Evolutionary conservation across 2,329 filamentous ascomycete genomes (phyloP), one percentile per base, ranked within the genome.

Genomic region (Seiridium cupressi): DNA sequence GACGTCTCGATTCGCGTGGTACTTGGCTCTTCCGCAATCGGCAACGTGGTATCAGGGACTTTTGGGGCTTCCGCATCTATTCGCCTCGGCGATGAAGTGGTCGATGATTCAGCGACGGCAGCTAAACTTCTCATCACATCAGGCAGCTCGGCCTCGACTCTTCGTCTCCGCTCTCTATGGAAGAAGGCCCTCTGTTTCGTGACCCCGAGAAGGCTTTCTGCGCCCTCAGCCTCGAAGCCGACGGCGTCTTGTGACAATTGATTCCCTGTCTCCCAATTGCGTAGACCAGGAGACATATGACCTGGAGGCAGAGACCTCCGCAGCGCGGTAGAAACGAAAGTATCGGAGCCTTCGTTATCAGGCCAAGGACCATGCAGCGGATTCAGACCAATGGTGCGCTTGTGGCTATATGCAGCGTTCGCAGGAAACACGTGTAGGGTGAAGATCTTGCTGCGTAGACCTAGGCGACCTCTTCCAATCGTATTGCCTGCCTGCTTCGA

Each of bases 211-310:
- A 62, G 44, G 11, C 47, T 48, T 34, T 71, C 66, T 10, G 57
- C 55, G 1, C 63, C 63, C 44, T 67, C 62, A 1, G 67, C 69
- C 13, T 66, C 64, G 38, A 67, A 66, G 35, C 61, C 65, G 4
- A 59, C 62, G 1, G 63, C 56, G 47, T 68, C 67, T 32, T 58
- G 64, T 18, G 60, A 64, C 18, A 71, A 59, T 59, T 71, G 71
- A 44, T 69, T 68, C 31, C 69, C 69, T 18, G 69, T 69, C 48
- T 72, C 66, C 71, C 71, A 73, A 54, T 73, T 70, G n/a, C 67
- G 63, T 10, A 72, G 61, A 11, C 65, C 67, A 7, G 68, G 66
- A 11, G 69, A 66, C 66, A 73, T 65, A 1, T 61, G 63, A 35
- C 68, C 65, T 0, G 65, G 44, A 1, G 71, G 70, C n/a, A 73